Conservation (phyloP, 2,329 filamentous ascomycete species). For the Sporothrix brasiliensis region DNA sequence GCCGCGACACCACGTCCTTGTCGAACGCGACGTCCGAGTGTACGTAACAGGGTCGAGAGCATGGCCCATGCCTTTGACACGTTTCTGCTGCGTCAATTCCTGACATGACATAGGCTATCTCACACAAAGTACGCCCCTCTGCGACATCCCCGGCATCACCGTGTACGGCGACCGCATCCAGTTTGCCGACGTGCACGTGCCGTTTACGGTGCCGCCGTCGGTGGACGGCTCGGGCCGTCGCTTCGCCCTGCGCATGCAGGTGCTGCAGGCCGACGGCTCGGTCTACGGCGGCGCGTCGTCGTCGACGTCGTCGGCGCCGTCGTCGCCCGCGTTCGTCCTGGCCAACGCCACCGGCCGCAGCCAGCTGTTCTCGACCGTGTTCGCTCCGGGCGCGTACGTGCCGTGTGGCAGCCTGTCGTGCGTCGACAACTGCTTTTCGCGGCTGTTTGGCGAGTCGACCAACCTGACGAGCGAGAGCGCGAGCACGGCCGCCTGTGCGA, state of each 20-base stretch:
- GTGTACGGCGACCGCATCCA: conserved; percentile 20
- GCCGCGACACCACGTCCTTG: not conserved
- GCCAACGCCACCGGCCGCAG: conserved; percentile 4
- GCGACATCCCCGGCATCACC: conserved; percentile 23
- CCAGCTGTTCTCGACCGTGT: conserved; percentile 22
- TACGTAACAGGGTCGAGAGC: not conserved
- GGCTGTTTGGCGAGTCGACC: conserved; percentile 7
- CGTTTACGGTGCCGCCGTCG: conserved; percentile 16
- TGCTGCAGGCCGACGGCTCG: conserved; percentile 24
- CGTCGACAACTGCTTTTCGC: conserved; percentile 25
- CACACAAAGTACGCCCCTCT: conserved; percentile 16
- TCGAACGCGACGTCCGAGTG: conserved; percentile 24
- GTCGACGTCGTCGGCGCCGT: no score
- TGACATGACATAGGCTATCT: conserved; percentile 19
- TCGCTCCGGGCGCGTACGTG: conserved; percentile 24
- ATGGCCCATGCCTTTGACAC: not conserved
- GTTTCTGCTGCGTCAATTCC: not conserved
- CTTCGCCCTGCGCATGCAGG: conserved; percentile 26
- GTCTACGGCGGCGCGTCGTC: not conserved
- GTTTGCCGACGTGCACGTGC: conserved; percentile 1
- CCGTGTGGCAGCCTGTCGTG: conserved; percentile 22
- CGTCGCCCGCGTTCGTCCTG: conserved; percentile 6
- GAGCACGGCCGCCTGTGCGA: conserved; percentile 14
- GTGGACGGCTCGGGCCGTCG: not conserved
- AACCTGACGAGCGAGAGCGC: not conserved